Conservation (phyloP, 306 rosid genomes). For the Fragaria nilgerrensis region DNA sequence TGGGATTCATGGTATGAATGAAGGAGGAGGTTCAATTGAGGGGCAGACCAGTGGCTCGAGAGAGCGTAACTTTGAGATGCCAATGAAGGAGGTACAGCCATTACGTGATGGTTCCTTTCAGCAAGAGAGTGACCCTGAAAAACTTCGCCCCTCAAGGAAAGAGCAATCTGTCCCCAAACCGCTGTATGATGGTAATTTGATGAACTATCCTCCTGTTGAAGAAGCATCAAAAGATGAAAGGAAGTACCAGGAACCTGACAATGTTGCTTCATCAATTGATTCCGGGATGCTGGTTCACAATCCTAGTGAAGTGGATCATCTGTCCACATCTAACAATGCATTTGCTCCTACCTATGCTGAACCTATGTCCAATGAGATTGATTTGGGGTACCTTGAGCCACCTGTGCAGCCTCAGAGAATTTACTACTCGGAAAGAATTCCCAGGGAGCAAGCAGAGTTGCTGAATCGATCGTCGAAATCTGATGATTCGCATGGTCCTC, state of each 20-base stretch:
- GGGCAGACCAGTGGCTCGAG: conserved; percentile 35
- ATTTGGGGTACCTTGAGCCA: conserved; percentile 63
- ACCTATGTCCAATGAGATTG: conserved; percentile 52
- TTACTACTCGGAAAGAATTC: conserved; percentile 82
- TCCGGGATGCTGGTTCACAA: conserved; percentile 45
- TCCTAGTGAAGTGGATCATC: conserved; percentile 47
- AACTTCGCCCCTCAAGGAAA: conserved; percentile 29
- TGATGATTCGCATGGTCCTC: conserved; percentile 72
- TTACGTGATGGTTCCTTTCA: conserved; percentile 44
- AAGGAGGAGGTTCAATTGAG: conserved; percentile 40
- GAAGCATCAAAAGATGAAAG: conserved; percentile 52
- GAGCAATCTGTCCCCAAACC: conserved; percentile 37
- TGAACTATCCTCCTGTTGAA: conserved; percentile 26
- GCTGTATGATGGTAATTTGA: conserved; percentile 29
- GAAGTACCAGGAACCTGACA: conserved; percentile 49
- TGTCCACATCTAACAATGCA: conserved; percentile 39
- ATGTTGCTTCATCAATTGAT: conserved; percentile 39
- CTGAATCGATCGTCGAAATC: conserved; percentile 78
- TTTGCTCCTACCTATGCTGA: conserved; percentile 46
- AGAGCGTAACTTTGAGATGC: conserved; percentile 42
- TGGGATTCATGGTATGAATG: conserved; percentile 42
- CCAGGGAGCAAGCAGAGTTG: conserved; percentile 80
- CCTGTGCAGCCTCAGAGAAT: conserved; percentile 71
- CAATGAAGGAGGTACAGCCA: conserved; percentile 37
- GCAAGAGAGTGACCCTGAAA: conserved; percentile 44